phyloP scores from a whole-genome alignment of 1,284 basidiomycete species.

The Boletus smithii region DNA sequence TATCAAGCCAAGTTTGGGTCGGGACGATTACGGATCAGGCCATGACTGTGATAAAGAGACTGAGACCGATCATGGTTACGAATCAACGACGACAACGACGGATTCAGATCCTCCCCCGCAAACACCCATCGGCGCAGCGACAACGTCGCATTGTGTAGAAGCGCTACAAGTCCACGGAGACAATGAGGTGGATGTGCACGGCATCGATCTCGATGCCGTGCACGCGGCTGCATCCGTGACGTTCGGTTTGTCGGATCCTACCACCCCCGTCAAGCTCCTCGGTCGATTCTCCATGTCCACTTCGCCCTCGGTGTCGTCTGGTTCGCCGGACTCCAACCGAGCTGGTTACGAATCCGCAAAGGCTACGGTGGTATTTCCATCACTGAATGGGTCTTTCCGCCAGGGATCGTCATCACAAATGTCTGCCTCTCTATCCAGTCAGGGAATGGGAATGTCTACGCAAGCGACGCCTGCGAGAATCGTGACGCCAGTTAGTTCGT shows the following conservation, averaged over 20 bases:
- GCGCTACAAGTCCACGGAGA: slow-evolving; percentile 14
- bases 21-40: slow-evolving; percentile 4
- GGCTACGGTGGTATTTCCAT: slow-evolving; percentile 23
- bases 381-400: slow-evolving; percentile 25
- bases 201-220: slow-evolving; percentile 14
- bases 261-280: slow-evolving; percentile 18
- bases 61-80: slow-evolving; percentile 28
- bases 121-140: slow-evolving; percentile 22
- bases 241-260: slow-evolving; percentile 11
- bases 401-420: slow-evolving; percentile 12
- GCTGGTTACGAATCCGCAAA: slow-evolving; percentile 10
- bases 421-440: background rate
- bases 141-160: slow-evolving; percentile 7
- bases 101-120: slow-evolving; percentile 30
- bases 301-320: slow-evolving; percentile 4
- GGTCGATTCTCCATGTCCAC: slow-evolving; percentile 8
- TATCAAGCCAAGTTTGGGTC: slow-evolving; percentile 2
- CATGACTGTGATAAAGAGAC: slow-evolving; percentile 24
- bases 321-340: background rate
- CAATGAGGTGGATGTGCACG: slow-evolving; percentile 10
- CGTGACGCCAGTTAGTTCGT: slow-evolving; percentile 4
- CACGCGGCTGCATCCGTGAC: slow-evolving; percentile 2
- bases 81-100: slow-evolving; percentile 30
- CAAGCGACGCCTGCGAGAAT: slow-evolving; percentile 13
- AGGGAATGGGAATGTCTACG: slow-evolving; percentile 9